Conservation (phyloP, 2,329 filamentous ascomycete species). For the Ceratocystis albifundus region DNA sequence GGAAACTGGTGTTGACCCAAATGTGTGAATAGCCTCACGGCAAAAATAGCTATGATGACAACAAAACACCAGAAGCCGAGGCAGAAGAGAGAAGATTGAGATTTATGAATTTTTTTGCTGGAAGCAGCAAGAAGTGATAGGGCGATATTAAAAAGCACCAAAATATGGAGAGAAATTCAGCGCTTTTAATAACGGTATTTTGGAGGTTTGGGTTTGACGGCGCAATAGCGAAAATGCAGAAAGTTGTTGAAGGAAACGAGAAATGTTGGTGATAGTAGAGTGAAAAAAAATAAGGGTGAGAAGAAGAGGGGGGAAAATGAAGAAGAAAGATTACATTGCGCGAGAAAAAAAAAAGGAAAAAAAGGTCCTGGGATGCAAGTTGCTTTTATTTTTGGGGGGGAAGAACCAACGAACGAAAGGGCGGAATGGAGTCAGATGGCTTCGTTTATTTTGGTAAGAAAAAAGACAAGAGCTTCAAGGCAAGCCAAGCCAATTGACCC, state of each 20-base stretch:
- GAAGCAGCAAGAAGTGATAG: neutral
- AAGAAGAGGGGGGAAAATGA: constrained; percentile 17
- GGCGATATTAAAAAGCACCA: neutral
- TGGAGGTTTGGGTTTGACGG: constrained; percentile 5
- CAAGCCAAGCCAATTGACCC: neutral
- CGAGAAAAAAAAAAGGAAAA: constrained; percentile 6
- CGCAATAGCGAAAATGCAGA: constrained; percentile 20
- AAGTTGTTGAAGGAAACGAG: neutral
- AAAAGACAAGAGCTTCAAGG: neutral
- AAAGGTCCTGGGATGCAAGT: constrained; percentile 20
- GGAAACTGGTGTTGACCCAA: constrained; percentile 15
- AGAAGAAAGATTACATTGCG: constrained; percentile 12
- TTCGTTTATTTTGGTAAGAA: constrained; percentile 11
- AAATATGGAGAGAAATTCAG: constrained; percentile 15
- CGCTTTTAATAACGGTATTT: constrained; percentile 15
- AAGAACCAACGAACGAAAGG: constrained; percentile 22
- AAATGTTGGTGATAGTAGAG: constrained; percentile 5
- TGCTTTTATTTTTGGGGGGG: constrained; percentile 14
- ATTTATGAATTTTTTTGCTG: neutral
- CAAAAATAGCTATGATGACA: constrained; percentile 9
- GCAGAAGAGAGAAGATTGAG: neutral
- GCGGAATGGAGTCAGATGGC: constrained; percentile 25
- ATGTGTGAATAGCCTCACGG: constrained; percentile 18
- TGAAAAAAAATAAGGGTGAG: constrained; percentile 16
- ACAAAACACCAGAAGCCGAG: constrained; percentile 2